Evolutionary conservation across 2,329 filamentous ascomycete genomes (phyloP), one percentile per base, ranked within the genome.

Genomic region (Parastagonospora nodorum): DNA sequence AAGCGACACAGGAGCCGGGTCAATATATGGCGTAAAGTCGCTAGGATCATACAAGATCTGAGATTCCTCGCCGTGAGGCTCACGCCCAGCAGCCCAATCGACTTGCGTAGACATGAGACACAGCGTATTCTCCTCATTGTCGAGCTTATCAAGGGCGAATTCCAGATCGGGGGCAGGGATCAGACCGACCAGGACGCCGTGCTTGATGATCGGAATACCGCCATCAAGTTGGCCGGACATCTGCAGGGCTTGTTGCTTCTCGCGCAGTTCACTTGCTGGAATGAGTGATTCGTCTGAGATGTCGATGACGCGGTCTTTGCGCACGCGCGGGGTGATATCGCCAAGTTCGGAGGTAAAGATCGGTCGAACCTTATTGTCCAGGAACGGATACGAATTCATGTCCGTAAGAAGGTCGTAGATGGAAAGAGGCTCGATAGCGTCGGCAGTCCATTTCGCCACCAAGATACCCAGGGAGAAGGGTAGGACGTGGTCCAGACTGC

Each of bases 361-460:
- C 1, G 93, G 92, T 61, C 95, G 92, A 55, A 92, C 85, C 73
- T 97, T 97, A 76, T 95, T 96, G 75, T 96, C 92, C n/a, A 99
- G 83, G 77, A 95, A 97, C 0, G 94, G 94, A 60, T 97, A 99
- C 2, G 90, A 89, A 74, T 99, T 97, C 88, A 99, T 93, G 69
- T 94, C 92, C 0, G 92, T 97, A 14, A 97, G 80, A 9, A 97
- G 83, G 69, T 97, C 94, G 71, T 97, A 97, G 55, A 99, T 97
- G 72, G 91, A 96, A 45, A 91, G 82, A 12, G 93, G 94, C 73
- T 99, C 94, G 44, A 99, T 84, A 3, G 92, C 92, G 74, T 97
- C 94, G 0, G 94, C 92, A 0, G 92, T 96, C 94, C 94, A 99
- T 76, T 99, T 99, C n/a, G 93, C 87, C 27, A 96, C 92, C 4